Percentiles rank a stretch among this genome's conserved stretches.
Evolutionary conservation across 768 basidiomycete species (phyloP).

Genomic region (Aureoboletus auriporus): DNA sequence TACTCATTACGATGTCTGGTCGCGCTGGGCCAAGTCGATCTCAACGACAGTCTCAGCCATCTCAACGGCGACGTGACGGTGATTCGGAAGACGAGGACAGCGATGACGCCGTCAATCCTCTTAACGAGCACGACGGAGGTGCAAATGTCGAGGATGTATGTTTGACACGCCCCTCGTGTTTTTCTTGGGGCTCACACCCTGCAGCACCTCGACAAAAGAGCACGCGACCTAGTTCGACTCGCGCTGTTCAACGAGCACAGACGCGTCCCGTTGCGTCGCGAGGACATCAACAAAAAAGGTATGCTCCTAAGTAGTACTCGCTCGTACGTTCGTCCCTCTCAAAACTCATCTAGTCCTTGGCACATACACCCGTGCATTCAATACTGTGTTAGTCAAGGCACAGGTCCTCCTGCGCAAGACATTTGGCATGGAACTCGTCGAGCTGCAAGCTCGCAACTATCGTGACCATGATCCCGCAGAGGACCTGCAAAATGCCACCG

Average conservation of each 20-base stretch:
- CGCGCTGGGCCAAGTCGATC: constrained; percentile 35
- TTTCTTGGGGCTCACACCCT: neutral
- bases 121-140: constrained; percentile 32
- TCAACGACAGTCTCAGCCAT: constrained; percentile 34
- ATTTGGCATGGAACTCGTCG: constrained; percentile 84
- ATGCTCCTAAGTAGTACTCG: too few relatives aligned
- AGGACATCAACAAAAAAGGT: constrained; percentile 90
- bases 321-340: neutral
- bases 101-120: constrained; percentile 30
- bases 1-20: too few relatives aligned
- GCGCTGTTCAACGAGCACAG: constrained; percentile 80
- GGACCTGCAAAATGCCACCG: constrained; percentile 48
- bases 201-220: constrained; percentile 66
- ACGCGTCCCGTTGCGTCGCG: constrained; percentile 60
- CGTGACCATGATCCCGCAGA: constrained; percentile 36
- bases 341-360: constrained; percentile 39
- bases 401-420: constrained; percentile 59
- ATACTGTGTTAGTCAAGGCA: constrained; percentile 56
- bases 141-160: constrained; percentile 17
- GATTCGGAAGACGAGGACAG: constrained; percentile 26
- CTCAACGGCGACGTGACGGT: constrained; percentile 29
- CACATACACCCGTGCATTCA: constrained; percentile 53
- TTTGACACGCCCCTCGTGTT: neutral
- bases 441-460: constrained; percentile 59
- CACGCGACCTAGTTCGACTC: constrained; percentile 69